Percentiles rank a stretch among this genome's conserved stretches.
These are phyloP conservation scores for Pleomassaria siparia DNA, from an alignment of 2,329 filamentous ascomycete species.

Conservation along the genomic window DNA sequence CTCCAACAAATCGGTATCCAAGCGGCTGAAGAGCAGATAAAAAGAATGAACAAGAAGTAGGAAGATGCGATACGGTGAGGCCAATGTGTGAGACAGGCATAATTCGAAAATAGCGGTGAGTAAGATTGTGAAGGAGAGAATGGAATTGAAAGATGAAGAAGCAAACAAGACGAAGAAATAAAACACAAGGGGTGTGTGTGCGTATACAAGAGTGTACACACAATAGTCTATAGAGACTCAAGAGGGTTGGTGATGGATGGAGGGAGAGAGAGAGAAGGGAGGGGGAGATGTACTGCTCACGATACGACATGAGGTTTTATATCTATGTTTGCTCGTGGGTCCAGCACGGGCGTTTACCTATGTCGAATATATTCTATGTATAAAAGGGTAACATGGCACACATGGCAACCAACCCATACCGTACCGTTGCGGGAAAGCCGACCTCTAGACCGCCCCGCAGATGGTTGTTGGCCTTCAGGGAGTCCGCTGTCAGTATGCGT, in stretches of 20 bases:
- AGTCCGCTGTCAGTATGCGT: conserved; percentile 35
- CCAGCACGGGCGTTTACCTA: conserved; percentile 26
- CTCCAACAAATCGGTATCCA: conserved; percentile 70
- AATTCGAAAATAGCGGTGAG: conserved; percentile 13
- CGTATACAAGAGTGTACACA: conserved; percentile 16
- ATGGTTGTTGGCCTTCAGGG: conserved; percentile 37
- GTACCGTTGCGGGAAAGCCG: conserved; percentile 35
- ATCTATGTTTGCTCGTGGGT: conserved; percentile 22
- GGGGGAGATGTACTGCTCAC: conserved; percentile 1
- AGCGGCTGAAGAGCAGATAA: conserved; percentile 76
- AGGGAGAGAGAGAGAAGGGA: too few species aligned
- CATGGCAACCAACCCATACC: conserved; percentile 34
- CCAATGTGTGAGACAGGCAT: conserved; percentile 67
- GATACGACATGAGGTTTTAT: conserved; percentile 37
- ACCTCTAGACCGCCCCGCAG: conserved; percentile 36
- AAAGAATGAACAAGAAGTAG: conserved; percentile 81
- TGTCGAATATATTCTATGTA: conserved; percentile 24
- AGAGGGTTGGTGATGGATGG: conserved; percentile 13
- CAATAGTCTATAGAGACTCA: conserved; percentile 11
- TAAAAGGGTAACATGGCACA: too few species aligned
- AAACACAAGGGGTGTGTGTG: conserved; percentile 9
- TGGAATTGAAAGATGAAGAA: conserved; percentile 12
- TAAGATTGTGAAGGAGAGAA: conserved; percentile 17
- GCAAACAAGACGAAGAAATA: conserved; percentile 1
- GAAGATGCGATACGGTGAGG: conserved; percentile 73